Percentiles rank a stretch among this genome's conserved stretches.
Conservation (phyloP, 306 rosid species). For the Fragaria iinumae region DNA sequence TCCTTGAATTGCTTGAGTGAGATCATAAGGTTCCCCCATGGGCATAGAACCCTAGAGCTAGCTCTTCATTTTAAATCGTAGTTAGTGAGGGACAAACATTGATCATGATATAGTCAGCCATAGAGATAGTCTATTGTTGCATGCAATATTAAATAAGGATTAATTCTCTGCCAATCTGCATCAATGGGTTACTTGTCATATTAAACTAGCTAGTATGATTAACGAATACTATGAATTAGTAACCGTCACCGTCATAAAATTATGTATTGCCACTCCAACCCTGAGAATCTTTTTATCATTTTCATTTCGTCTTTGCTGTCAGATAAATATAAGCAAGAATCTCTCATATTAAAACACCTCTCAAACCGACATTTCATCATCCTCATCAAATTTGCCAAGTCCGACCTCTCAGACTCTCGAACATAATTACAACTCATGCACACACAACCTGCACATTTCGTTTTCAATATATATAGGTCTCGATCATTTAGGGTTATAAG, state of each 20-base stretch:
- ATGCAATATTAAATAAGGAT: background rate
- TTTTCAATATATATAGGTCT: background rate
- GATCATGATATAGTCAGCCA: background rate
- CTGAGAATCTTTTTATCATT: constrained; percentile 3
- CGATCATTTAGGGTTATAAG: background rate
- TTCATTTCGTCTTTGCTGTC: background rate
- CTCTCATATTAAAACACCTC: constrained; percentile 9
- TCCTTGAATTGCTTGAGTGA: background rate
- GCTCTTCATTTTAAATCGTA: too few relatives aligned
- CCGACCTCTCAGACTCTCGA: background rate
- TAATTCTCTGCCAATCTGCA: background rate
- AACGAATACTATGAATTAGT: constrained; percentile 10
- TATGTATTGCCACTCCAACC: background rate
- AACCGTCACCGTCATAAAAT: constrained; percentile 32
- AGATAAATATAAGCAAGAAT: constrained; percentile 12
- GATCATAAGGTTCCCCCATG: background rate
- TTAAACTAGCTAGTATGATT: constrained; percentile 1
- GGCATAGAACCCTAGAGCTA: too few relatives aligned
- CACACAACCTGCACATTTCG: background rate
- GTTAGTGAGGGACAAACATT: background rate
- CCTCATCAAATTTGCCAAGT: background rate
- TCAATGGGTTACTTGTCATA: background rate
- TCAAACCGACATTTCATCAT: constrained; percentile 27
- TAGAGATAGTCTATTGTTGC: background rate
- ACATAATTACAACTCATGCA: background rate